These are phyloP conservation scores for Bipolaris zeicola DNA, from an alignment of 2,329 filamentous ascomycete species.

Conservation along the genomic window DNA sequence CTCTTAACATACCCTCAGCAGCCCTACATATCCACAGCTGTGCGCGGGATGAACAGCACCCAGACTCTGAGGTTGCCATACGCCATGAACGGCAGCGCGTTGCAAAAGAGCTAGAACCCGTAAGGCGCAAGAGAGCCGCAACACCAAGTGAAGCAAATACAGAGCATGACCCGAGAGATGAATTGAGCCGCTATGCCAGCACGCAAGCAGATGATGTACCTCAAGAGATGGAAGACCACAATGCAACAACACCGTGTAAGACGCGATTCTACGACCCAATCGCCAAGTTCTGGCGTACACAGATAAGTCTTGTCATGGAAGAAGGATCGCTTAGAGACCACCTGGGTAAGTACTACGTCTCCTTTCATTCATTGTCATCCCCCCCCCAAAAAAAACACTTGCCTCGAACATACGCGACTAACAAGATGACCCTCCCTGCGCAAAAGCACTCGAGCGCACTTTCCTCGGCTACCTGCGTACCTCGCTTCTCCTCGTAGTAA, in stretches of 20 bases:
- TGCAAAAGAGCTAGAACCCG: constrained; percentile 21
- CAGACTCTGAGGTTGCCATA: constrained; percentile 28
- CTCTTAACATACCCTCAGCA: constrained; percentile 17
- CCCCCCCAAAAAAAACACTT: no score
- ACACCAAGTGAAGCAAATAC: background rate
- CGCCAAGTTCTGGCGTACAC: constrained; percentile 55
- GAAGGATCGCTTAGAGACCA: constrained; percentile 60
- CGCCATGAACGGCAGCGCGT: constrained; percentile 24
- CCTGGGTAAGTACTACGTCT: constrained; percentile 53
- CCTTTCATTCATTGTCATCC: background rate
- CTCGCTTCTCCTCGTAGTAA: constrained; percentile 69
- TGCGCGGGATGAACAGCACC: constrained; percentile 16
- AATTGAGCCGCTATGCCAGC: constrained; percentile 5
- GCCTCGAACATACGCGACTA: background rate
- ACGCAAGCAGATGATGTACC: constrained; percentile 10
- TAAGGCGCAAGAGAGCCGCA: background rate
- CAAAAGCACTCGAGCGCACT: constrained; percentile 72
- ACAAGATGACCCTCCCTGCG: background rate
- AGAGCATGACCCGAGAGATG: constrained; percentile 7
- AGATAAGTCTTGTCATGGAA: constrained; percentile 58
- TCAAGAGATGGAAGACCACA: background rate
- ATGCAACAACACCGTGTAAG: background rate
- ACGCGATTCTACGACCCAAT: constrained; percentile 47
- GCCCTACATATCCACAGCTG: constrained; percentile 14
- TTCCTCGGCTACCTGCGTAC: constrained; percentile 76